A percentile compares a stretch with the other conserved stretches of the same genome.
phyloP scores from a whole-genome alignment of 2,329 filamentous ascomycete genomes.

The Hypoxylon sp. region DNA sequence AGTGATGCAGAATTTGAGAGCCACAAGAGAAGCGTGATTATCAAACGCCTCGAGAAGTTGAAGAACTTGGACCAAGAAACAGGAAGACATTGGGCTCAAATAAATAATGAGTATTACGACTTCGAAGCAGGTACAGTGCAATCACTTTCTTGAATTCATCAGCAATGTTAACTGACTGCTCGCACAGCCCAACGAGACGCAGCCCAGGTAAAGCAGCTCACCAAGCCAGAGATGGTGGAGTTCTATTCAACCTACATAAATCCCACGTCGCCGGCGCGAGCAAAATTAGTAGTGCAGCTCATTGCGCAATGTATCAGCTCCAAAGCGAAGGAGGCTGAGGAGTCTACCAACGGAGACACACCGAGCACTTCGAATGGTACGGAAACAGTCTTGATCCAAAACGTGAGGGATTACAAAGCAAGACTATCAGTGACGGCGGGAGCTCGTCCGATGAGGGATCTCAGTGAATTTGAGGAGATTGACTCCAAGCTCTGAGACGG shows the following conservation, averaged over 20 bases:
- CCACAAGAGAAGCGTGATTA: slow-evolving; percentile 90
- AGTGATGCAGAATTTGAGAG: slow-evolving; percentile 85
- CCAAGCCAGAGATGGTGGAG: slow-evolving; percentile 81
- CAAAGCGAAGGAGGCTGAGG: slow-evolving; percentile 57
- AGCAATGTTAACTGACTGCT: slow-evolving; percentile 37
- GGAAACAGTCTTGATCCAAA: slow-evolving; percentile 74
- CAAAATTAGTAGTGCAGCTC: slow-evolving; percentile 88
- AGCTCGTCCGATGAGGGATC: slow-evolving; percentile 77
- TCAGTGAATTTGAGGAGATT: slow-evolving; percentile 87
- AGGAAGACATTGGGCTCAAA: slow-evolving; percentile 84
- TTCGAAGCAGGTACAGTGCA: slow-evolving; percentile 79
- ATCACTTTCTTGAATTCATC: neutral
- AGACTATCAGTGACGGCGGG: slow-evolving; percentile 78
- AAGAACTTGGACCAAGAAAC: slow-evolving; percentile 93
- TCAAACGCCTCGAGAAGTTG: slow-evolving; percentile 87
- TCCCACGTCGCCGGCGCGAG: slow-evolving; percentile 77
- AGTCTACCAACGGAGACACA: slow-evolving; percentile 50
- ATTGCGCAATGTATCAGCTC: slow-evolving; percentile 74
- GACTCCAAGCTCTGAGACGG: slow-evolving; percentile 80
- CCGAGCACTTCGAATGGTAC: slow-evolving; percentile 60
- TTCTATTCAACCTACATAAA: slow-evolving; percentile 84
- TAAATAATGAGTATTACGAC: slow-evolving; percentile 87
- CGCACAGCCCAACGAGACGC: slow-evolving; percentile 79
- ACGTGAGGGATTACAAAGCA: slow-evolving; percentile 85
- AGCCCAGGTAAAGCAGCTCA: slow-evolving; percentile 77